Evolutionary conservation across 257 asterid genomes (phyloP).

Genomic region (Plantago major): DNA sequence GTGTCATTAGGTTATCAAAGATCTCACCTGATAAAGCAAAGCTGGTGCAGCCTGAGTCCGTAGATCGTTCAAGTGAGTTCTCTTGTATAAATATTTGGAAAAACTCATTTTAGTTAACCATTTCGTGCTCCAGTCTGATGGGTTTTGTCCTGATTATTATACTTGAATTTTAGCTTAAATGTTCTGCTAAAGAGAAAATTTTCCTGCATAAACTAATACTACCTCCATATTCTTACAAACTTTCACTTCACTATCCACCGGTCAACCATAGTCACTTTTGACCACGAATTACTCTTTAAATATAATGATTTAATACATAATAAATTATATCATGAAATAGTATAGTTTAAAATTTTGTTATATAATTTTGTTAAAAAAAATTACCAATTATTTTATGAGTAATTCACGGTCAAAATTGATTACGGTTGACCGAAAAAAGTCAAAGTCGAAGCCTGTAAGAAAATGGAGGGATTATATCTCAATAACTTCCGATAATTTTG

Average conservation of each 20-base stretch:
- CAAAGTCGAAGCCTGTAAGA: no score
- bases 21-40: conserved; percentile 79
- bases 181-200: neutral
- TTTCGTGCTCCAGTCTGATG: neutral
- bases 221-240: no score
- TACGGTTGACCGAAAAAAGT: no score
- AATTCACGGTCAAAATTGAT: no score
- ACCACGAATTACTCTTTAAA: no score
- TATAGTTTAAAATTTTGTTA: no score
- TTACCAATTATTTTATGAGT: no score
- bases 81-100: conserved; percentile 3
- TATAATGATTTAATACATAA: no score
- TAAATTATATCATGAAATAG: no score
- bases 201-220: neutral
- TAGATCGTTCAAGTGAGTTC: conserved; percentile 79
- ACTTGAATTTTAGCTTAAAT: neutral
- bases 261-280: no score
- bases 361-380: no score
- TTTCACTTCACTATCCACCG: no score
- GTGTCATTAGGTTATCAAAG: conserved; percentile 53
- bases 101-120: conserved; percentile 4
- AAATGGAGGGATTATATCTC: neutral
- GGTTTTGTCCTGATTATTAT: neutral
- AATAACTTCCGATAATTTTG: neutral
- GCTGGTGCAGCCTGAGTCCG: conserved; percentile 55